Evolutionary conservation across 768 basidiomycete genomes (phyloP).

Genomic region (Suillus bovinus): DNA sequence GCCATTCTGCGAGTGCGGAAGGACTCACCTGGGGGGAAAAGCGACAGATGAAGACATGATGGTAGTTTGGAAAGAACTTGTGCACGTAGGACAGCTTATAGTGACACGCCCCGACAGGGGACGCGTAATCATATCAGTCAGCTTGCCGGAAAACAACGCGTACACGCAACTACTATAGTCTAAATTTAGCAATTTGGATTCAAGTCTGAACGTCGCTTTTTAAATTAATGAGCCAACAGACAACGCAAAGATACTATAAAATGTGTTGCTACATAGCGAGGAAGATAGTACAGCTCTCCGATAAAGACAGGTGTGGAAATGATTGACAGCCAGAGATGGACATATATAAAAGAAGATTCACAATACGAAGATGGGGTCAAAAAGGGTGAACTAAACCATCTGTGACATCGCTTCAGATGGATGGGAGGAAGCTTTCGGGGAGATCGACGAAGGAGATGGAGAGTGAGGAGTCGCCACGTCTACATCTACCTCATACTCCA

Average conservation of each 20-base stretch:
- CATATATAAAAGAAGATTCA: neutral
- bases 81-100: neutral
- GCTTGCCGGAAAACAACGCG: conserved; percentile 4
- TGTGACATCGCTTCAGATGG: neutral
- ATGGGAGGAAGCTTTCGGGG: neutral
- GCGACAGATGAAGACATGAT: conserved; percentile 7
- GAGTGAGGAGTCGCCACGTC: neutral
- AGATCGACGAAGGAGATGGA: neutral
- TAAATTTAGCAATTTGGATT: neutral
- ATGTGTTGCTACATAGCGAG: neutral
- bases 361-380: neutral
- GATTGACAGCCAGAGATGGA: neutral
- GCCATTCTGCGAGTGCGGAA: neutral
- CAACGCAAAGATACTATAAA: neutral
- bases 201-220: too few species aligned
- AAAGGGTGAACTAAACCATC: neutral
- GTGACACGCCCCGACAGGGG: neutral
- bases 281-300: neutral
- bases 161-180: too few species aligned
- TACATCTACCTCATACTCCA: conserved; percentile 24
- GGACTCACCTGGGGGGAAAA: conserved; percentile 8
- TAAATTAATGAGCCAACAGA: neutral
- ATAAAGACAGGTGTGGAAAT: neutral
- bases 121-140: neutral
- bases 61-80: neutral